These are phyloP conservation scores for Podosphaera xanthii DNA, from an alignment of 2,329 filamentous ascomycete genomes.

Conservation along the genomic window DNA sequence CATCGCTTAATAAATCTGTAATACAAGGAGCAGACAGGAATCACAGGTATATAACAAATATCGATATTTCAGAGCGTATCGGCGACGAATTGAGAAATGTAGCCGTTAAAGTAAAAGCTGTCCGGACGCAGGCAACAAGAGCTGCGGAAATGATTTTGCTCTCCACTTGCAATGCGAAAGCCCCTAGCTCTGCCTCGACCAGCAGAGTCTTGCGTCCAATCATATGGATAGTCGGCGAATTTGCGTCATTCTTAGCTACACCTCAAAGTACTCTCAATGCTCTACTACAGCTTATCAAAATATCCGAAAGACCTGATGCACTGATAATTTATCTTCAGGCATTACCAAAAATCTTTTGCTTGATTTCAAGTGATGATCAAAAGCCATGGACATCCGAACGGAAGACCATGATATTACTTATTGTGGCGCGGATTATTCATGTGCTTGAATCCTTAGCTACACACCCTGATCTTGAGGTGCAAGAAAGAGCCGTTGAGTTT, in stretches of 20 bases:
- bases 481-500: slow-evolving; percentile 84
- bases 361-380: slow-evolving; percentile 41
- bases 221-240: slow-evolving; percentile 79
- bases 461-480: slow-evolving; percentile 78
- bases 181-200: slow-evolving; percentile 30
- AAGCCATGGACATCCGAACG: slow-evolving; percentile 48
- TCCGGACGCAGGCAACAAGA: slow-evolving; percentile 57
- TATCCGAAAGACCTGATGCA: slow-evolving; percentile 34
- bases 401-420: slow-evolving; percentile 50
- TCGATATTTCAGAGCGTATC: slow-evolving; percentile 41
- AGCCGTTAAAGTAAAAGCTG: slow-evolving; percentile 70
- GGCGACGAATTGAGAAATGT: slow-evolving; percentile 75
- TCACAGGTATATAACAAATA: slow-evolving; percentile 4
- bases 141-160: slow-evolving; percentile 59
- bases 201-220: slow-evolving; percentile 50
- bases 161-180: slow-evolving; percentile 29
- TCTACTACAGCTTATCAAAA: slow-evolving; percentile 40
- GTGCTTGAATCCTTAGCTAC: slow-evolving; percentile 56
- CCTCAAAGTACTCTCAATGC: slow-evolving; percentile 52
- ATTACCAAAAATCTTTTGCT: slow-evolving; percentile 62
- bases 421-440: slow-evolving; percentile 63
- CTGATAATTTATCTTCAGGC: slow-evolving; percentile 69
- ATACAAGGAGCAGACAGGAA: slow-evolving; percentile 3
- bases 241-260: slow-evolving; percentile 44
- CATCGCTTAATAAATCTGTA: slow-evolving; percentile 19